These are phyloP conservation scores for Komagataella pastoris DNA, from an alignment of 805 yeast species.

Conservation along the genomic window DNA sequence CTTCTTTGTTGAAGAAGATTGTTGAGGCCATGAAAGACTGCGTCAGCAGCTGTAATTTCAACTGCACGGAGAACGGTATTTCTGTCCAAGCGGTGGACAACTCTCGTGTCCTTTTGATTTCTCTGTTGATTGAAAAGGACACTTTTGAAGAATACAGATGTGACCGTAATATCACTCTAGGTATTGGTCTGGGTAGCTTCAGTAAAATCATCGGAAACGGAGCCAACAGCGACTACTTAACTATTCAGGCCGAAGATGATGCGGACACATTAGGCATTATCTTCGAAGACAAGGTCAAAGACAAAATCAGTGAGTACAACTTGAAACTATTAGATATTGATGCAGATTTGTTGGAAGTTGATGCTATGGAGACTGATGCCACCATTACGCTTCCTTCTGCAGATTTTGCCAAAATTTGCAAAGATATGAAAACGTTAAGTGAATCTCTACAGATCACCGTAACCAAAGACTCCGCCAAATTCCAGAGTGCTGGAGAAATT, in stretches of 20 bases:
- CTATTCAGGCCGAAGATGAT: conserved; percentile 65
- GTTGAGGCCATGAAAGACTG: conserved; percentile 92
- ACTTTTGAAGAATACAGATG: conserved; percentile 91
- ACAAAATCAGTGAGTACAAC: conserved; percentile 83
- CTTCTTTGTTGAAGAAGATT: conserved; percentile 81
- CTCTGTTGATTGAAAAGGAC: conserved; percentile 74
- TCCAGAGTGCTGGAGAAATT: conserved; percentile 81
- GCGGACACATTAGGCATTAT: conserved; percentile 71
- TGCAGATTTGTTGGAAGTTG: conserved; percentile 85
- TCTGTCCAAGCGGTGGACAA: conserved; percentile 97
- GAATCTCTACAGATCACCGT: conserved; percentile 80
- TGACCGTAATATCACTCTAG: conserved; percentile 85
- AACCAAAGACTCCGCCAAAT: conserved; percentile 85
- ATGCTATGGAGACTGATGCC: conserved; percentile 85
- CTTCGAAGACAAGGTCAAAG: conserved; percentile 86
- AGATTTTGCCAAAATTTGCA: conserved; percentile 80
- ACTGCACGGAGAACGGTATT: conserved; percentile 90
- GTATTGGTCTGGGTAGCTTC: conserved; percentile 80
- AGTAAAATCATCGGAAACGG: conserved; percentile 86
- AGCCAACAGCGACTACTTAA: conserved; percentile 75
- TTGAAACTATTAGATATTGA: conserved; percentile 94
- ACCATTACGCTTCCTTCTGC: conserved; percentile 75
- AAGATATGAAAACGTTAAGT: conserved; percentile 76
- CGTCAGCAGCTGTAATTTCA: conserved; percentile 90
- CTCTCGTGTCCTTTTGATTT: conserved; percentile 86